A percentile compares a stretch with the other conserved stretches of the same genome.
Conservation (phyloP, 129 eudicot species). For the Kitagawia praeruptora region DNA sequence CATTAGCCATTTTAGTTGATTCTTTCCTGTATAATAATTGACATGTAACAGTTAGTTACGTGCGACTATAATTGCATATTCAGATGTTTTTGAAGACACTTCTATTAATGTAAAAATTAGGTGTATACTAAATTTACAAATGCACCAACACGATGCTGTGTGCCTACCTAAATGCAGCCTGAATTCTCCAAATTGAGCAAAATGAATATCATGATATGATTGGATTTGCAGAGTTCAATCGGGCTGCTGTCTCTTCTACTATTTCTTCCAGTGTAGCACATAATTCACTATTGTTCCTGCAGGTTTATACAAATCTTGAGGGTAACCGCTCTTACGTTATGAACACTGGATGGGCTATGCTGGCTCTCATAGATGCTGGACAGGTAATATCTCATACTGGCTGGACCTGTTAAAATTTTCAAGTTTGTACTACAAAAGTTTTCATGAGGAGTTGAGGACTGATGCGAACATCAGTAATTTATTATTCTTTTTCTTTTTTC, state of each 20-base stretch:
- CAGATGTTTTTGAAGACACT: no score
- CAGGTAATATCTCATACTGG: conserved; percentile 32
- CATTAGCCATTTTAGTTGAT: background rate
- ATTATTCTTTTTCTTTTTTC: no score
- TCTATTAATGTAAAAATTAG: background rate
- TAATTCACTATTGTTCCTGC: background rate
- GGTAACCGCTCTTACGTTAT: conserved; percentile 41
- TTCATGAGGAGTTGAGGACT: background rate
- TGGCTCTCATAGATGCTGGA: conserved; percentile 67
- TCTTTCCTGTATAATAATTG: background rate
- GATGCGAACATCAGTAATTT: no score
- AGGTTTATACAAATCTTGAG: conserved; percentile 48
- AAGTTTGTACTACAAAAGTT: background rate
- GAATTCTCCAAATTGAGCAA: no score
- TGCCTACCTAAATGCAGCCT: background rate
- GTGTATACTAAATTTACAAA: background rate
- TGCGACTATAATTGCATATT: background rate
- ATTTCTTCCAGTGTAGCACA: no score
- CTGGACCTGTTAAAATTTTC: background rate
- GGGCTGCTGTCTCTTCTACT: no score
- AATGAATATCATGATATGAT: no score
- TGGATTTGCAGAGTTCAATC: background rate
- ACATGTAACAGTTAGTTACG: background rate
- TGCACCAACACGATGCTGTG: background rate
- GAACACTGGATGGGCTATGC: conserved; percentile 75